Conservation (phyloP, 73 alveolate species). For the Paramecium caudatum region DNA sequence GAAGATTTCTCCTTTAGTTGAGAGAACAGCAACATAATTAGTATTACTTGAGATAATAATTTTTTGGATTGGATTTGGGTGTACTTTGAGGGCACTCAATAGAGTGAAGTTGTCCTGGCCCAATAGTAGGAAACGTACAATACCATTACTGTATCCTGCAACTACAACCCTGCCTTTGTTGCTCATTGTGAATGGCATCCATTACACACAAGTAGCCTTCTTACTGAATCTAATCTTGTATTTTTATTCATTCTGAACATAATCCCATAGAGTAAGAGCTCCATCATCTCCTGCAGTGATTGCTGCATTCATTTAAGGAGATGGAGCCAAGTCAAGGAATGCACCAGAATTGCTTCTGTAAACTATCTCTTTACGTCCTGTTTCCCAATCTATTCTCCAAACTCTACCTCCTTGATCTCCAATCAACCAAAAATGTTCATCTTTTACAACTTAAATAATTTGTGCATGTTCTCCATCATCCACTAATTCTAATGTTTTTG, state of each 20-base stretch:
- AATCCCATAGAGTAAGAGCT: slow-evolving; percentile 91
- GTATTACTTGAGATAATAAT: slow-evolving; percentile 84
- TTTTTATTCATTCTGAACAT: slow-evolving; percentile 86
- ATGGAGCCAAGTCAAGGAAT: slow-evolving; percentile 85
- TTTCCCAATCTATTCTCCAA: slow-evolving; percentile 89
- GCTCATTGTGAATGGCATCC: slow-evolving; percentile 82
- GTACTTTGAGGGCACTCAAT: slow-evolving; percentile 86
- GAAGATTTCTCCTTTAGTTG: slow-evolving; percentile 84
- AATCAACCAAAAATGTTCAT: slow-evolving; percentile 92
- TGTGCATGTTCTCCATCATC: slow-evolving; percentile 87
- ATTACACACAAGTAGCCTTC: slow-evolving; percentile 86
- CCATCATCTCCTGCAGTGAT: slow-evolving; percentile 97
- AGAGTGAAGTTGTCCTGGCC: slow-evolving; percentile 77
- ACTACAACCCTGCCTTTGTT: slow-evolving; percentile 89
- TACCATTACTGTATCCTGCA: slow-evolving; percentile 89
- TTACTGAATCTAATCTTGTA: slow-evolving; percentile 83
- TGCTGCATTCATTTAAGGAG: slow-evolving; percentile 87
- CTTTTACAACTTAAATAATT: slow-evolving; percentile 89
- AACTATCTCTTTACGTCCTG: slow-evolving; percentile 81
- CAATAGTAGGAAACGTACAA: slow-evolving; percentile 83
- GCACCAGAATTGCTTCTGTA: slow-evolving; percentile 92
- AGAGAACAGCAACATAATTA: slow-evolving; percentile 80
- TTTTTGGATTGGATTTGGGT: slow-evolving; percentile 80
- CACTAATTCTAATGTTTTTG: neutral
- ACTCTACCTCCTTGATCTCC: slow-evolving; percentile 96